A percentile compares a stretch with the other conserved stretches of the same genome.
phyloP scores from a whole-genome alignment of 2,329 filamentous ascomycete genomes.

The Calonectria multiphialidica region DNA sequence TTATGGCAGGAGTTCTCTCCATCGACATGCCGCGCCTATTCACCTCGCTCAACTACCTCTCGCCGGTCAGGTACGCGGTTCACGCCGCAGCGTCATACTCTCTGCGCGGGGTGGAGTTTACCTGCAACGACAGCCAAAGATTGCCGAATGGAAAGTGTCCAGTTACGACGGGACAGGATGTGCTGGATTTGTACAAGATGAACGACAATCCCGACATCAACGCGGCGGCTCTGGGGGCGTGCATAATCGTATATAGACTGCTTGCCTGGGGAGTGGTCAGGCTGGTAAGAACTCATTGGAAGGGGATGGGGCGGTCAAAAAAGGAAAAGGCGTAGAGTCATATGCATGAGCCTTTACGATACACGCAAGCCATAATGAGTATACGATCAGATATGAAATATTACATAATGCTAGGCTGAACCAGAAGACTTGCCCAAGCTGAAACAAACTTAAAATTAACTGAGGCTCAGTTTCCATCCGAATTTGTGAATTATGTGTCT shows the following conservation, averaged over 20 bases:
- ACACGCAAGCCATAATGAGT: background rate
- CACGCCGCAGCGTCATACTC: constrained; percentile 77
- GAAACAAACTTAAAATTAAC: background rate
- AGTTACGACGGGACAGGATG: constrained; percentile 75
- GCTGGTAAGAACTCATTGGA: constrained; percentile 66
- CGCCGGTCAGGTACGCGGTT: constrained; percentile 77
- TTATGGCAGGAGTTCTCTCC: constrained; percentile 79
- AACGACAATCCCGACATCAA: constrained; percentile 72
- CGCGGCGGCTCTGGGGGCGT: constrained; percentile 72
- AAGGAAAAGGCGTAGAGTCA: constrained; percentile 28
- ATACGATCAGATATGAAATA: background rate
- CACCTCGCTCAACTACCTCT: constrained; percentile 77
- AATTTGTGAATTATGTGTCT: constrained; percentile 40
- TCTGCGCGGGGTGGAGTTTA: constrained; percentile 70
- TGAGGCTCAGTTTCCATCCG: constrained; percentile 38
- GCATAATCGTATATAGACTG: constrained; percentile 74
- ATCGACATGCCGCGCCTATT: constrained; percentile 77
- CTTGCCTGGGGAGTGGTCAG: constrained; percentile 72
- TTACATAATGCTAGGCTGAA: background rate
- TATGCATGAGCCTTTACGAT: background rate
- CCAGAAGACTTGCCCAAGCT: background rate
- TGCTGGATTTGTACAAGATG: constrained; percentile 75
- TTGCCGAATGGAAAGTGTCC: constrained; percentile 72
- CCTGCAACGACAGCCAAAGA: constrained; percentile 71
- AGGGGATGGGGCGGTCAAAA: constrained; percentile 41